Evolutionary conservation across 129 eudicot genomes (phyloP), one percentile per base, ranked within the genome.

Genomic region (Glebionis coronaria): DNA sequence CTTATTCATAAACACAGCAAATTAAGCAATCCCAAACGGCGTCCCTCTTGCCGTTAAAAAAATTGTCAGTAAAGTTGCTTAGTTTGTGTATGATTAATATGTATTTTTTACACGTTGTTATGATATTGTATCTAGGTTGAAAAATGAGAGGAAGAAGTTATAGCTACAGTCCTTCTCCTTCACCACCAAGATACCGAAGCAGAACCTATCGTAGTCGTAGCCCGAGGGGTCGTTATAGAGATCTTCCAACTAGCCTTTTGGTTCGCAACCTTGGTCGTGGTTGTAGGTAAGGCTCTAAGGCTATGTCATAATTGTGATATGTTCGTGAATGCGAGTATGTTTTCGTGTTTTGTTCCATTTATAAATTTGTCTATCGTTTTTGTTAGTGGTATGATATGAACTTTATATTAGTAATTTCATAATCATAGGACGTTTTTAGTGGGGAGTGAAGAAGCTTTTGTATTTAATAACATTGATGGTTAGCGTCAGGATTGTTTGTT

Each of bases 131-230:
- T 68, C 66, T 52, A 84, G 90, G 73, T 54, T 62, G 69, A 4
- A 73, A 72, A 56, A 87, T 87, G 95, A 85, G 90, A 77, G 89
- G 85, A 44, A 84, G 91, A 79, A 80, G 97, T 53, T 82, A 90
- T 78, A 84, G 88, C 69, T 86, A 88, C 73, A 90, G 97, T 57
- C 95, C 92, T n/a, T n/a, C n/a, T n/a, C n/a, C n/a, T 27, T 87
- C 95, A 3, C 90, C 95, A 28, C 78, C 87, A 13, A 84, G 91
- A 71, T 71, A 88, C 65, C 67, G 81, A 56, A 81, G 95, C 79
- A 78, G 91, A 64, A 74, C 82, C 59, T 53, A 59, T 25, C 78
- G 90, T 46, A 87, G 92, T 77, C 97, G 95, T 4, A 84, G 87
- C 50, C 90, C 95, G 8, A 90, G 80, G 14, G 82, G 78, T 45